These are phyloP conservation scores for Cryptococcus amylolentus DNA, from an alignment of 1,284 basidiomycete genomes.

Conservation along the genomic window DNA sequence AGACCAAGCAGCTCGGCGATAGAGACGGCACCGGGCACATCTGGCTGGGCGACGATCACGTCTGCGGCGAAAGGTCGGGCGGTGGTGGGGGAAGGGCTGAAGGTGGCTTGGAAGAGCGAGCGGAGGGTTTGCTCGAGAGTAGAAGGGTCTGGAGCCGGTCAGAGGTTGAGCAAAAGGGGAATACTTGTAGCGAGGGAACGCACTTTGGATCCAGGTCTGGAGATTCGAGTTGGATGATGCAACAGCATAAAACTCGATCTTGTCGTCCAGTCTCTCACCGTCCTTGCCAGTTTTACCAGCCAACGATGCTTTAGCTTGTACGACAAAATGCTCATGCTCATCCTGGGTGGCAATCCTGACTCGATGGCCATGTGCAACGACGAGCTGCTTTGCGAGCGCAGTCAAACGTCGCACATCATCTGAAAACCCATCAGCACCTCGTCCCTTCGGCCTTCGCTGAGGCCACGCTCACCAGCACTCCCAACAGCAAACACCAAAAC, in stretches of 20 bases:
- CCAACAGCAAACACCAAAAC: slow-evolving; percentile 66
- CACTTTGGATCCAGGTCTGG: slow-evolving; percentile 23
- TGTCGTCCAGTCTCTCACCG: slow-evolving; percentile 43
- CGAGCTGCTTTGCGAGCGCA: slow-evolving; percentile 59
- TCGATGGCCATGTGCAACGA: slow-evolving; percentile 57
- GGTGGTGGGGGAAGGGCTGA: slow-evolving; percentile 55
- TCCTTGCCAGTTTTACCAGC: slow-evolving; percentile 53
- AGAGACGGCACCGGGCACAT: slow-evolving; percentile 62
- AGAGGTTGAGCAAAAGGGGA: slow-evolving; percentile 30
- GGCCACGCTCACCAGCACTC: slow-evolving; percentile 55
- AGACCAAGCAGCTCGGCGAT: slow-evolving; percentile 63
- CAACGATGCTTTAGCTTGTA: slow-evolving; percentile 54
- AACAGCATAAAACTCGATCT: slow-evolving; percentile 24
- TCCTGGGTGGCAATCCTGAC: slow-evolving; percentile 66
- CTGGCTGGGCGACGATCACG: slow-evolving; percentile 64
- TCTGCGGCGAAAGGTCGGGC: slow-evolving; percentile 58
- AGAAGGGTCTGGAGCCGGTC: slow-evolving; percentile 41
- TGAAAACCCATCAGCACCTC: slow-evolving; percentile 19
- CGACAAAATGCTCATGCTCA: slow-evolving; percentile 60
- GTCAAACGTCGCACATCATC: slow-evolving; percentile 70
- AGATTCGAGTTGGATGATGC: slow-evolving; percentile 38
- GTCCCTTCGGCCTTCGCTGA: too few species aligned
- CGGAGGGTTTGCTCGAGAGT: slow-evolving; percentile 42
- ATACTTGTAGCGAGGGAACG: slow-evolving; percentile 32
- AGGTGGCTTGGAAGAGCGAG: too few species aligned